Evolutionary conservation across 1,139 yeast species (phyloP).

Genomic region (Saccharomyces hybrid): DNA sequence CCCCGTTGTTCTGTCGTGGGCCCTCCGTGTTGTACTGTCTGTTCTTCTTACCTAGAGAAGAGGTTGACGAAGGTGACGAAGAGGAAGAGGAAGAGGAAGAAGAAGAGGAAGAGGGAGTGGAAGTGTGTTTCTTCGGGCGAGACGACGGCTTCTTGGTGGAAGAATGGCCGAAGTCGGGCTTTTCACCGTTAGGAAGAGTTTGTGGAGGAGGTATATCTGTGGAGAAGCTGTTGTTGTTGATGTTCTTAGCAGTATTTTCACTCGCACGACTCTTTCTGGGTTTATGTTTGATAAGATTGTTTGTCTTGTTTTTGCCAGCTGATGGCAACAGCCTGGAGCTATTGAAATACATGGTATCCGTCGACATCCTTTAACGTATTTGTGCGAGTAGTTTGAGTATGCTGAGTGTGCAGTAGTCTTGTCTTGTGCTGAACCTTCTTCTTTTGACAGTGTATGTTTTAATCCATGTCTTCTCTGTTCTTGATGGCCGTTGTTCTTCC

Average conservation of each 20-base stretch:
- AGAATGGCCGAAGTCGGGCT: constrained; percentile 26
- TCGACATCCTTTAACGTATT: constrained; percentile 18
- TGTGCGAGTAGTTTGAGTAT: neutral
- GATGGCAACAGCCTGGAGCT: constrained; percentile 28
- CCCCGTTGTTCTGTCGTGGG: constrained; percentile 2
- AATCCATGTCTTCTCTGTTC: too few relatives aligned
- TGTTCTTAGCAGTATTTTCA: constrained; percentile 10
- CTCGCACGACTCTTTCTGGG: constrained; percentile 11
- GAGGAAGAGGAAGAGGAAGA: neutral
- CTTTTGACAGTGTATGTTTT: too few relatives aligned
- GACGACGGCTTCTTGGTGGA: constrained; percentile 2
- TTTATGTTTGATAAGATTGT: constrained; percentile 6
- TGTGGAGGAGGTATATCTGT: constrained; percentile 19
- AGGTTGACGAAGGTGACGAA: too few relatives aligned
- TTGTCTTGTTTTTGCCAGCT: constrained; percentile 22
- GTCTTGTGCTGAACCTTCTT: too few relatives aligned
- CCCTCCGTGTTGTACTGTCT: neutral
- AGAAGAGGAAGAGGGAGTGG: neutral
- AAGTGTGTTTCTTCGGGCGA: neutral
- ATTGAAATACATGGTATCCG: constrained; percentile 31
- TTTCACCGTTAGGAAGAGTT: constrained; percentile 27
- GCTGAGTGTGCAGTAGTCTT: neutral
- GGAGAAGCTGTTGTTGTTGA: constrained; percentile 1
- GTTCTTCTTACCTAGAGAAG: constrained; percentile 5
- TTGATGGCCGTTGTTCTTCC: neutral